Evolutionary conservation across 345 rosid species (phyloP).

Genomic region (Syzygium grande): DNA sequence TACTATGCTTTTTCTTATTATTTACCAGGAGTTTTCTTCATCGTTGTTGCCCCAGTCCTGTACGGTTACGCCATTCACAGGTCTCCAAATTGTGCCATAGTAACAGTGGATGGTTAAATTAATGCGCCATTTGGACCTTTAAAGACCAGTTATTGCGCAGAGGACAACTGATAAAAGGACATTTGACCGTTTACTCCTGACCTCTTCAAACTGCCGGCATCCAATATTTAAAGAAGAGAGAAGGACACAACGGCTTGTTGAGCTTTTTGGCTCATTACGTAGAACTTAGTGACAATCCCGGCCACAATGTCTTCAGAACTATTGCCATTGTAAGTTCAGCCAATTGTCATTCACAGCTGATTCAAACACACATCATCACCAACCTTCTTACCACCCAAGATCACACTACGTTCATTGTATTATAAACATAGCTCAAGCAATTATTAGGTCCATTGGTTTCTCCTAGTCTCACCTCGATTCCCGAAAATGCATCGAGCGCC

Average conservation of each 20-base stretch:
- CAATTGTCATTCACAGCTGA: conserved; percentile 13
- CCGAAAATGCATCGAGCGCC: conserved; percentile 10
- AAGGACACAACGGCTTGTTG: not conserved
- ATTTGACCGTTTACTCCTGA: not conserved
- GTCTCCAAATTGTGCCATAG: not conserved
- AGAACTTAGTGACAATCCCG: conserved; percentile 3
- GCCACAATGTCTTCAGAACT: not conserved
- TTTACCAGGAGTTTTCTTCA: not conserved
- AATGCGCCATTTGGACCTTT: not conserved
- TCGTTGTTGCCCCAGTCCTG: not conserved
- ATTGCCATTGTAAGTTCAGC: conserved; percentile 15
- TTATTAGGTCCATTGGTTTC: not conserved
- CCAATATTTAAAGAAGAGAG: not conserved
- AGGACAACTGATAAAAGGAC: not conserved
- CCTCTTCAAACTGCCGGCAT: not conserved
- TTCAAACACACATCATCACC: not conserved
- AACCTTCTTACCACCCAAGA: not conserved
- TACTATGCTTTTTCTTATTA: not conserved
- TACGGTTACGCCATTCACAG: not conserved
- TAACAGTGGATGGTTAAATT: not conserved
- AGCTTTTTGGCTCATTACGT: conserved; percentile 6
- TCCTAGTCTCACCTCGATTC: not conserved
- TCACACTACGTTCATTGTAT: not conserved
- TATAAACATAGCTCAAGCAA: not conserved
- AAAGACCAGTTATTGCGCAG: not conserved